phyloP scores from a whole-genome alignment of 2,329 filamentous ascomycete species.

The Botrytis byssoidea region DNA sequence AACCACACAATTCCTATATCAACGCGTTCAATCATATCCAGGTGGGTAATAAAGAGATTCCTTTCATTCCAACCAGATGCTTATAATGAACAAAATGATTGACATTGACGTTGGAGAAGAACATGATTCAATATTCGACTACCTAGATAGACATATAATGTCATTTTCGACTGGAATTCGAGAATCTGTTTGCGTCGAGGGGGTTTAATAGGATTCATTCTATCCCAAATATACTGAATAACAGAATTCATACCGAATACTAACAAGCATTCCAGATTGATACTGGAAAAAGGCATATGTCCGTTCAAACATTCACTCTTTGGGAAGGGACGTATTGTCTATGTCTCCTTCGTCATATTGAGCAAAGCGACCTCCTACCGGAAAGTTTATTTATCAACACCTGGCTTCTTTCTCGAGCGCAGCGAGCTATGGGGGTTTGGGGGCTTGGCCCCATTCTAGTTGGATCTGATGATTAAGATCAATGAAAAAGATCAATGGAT shows the following conservation, averaged over 20 bases:
- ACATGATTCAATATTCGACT: not conserved
- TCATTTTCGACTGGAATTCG: not conserved
- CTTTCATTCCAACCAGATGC: not conserved
- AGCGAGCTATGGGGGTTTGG: constrained; percentile 1
- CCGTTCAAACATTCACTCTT: not conserved
- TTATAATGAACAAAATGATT: not conserved
- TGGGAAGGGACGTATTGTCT: not conserved
- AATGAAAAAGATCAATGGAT: not conserved
- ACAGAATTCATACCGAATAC: not conserved
- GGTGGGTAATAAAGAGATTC: not conserved
- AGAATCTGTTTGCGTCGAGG: not conserved
- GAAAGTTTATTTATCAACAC: not conserved
- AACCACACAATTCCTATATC: not conserved
- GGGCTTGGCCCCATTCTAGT: not conserved
- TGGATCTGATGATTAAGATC: not conserved
- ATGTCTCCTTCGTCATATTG: not conserved
- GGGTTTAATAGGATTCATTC: not conserved
- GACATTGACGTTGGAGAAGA: not conserved
- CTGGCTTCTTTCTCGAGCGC: not conserved
- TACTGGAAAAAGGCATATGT: not conserved
- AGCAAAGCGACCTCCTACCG: not conserved
- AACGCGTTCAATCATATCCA: not conserved
- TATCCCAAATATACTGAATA: not conserved
- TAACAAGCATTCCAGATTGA: not conserved
- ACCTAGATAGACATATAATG: not conserved